These are phyloP conservation scores for Ceratocystis lukuohia DNA, from an alignment of 2,329 filamentous ascomycete species.

Conservation along the genomic window DNA sequence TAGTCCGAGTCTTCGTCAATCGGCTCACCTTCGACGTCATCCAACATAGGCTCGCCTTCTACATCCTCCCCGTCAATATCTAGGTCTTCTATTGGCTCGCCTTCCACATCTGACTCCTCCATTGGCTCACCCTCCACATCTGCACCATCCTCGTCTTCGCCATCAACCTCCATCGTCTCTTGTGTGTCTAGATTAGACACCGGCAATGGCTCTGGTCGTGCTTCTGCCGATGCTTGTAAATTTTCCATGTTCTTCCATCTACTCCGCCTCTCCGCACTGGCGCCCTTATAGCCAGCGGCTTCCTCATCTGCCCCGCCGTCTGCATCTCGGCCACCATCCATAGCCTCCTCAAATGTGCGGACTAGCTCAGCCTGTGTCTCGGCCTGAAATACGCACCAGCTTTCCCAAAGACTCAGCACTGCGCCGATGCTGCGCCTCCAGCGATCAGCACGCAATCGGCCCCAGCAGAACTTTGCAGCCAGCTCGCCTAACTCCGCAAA, in stretches of 20 bases:
- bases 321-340: constrained; percentile 39
- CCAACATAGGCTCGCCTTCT: constrained; percentile 31
- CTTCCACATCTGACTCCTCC: constrained; percentile 34
- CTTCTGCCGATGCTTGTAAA: constrained; percentile 16
- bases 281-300: constrained; percentile 21
- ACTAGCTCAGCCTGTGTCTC: constrained; percentile 60
- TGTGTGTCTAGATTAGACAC: constrained; percentile 28
- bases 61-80: constrained; percentile 38
- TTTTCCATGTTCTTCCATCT: constrained; percentile 41
- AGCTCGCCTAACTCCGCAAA: constrained; percentile 66
- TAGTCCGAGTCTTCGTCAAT: constrained; percentile 16
- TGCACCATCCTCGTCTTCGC: constrained; percentile 28
- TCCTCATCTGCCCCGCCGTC: constrained; percentile 26
- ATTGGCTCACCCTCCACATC: constrained; percentile 38
- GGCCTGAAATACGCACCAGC: constrained; percentile 59
- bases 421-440: constrained; percentile 65
- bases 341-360: constrained; percentile 53
- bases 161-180: constrained; percentile 31
- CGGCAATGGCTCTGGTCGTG: constrained; percentile 15
- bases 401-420: constrained; percentile 58
- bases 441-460: constrained; percentile 67
- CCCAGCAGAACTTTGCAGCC: constrained; percentile 62
- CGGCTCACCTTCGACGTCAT: constrained; percentile 35
- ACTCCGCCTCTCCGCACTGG: constrained; percentile 27
- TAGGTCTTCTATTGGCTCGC: constrained; percentile 35